Conservation (phyloP, 2,329 filamentous ascomycete genomes). For the Epichloe festucae region DNA sequence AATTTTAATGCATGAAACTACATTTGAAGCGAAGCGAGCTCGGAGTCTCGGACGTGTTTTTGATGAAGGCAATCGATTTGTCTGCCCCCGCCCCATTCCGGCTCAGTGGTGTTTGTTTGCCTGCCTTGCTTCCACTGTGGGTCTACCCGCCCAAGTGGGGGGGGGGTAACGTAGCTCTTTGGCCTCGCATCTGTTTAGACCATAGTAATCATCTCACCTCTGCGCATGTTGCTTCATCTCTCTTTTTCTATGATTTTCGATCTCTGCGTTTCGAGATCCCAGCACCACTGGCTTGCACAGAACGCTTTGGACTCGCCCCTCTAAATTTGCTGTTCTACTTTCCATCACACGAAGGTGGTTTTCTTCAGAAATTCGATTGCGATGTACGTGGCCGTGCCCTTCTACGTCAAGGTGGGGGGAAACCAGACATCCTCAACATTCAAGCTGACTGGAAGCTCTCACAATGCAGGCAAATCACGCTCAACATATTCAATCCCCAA, state of each 20-base stretch:
- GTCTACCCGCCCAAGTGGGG: background rate
- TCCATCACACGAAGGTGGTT: background rate
- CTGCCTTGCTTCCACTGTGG: background rate
- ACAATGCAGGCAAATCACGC: conserved; percentile 62
- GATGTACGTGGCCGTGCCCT: background rate
- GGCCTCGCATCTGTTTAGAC: too few relatives aligned
- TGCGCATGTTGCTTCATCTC: background rate
- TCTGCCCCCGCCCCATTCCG: background rate
- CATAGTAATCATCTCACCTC: background rate
- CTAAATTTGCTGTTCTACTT: background rate
- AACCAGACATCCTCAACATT: background rate
- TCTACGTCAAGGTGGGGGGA: background rate
- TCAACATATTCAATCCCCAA: conserved; percentile 68
- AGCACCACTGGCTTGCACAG: background rate
- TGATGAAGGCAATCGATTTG: background rate
- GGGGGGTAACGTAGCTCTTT: too few relatives aligned
- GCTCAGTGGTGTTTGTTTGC: background rate
- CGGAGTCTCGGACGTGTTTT: background rate
- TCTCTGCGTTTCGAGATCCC: background rate
- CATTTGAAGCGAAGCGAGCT: background rate
- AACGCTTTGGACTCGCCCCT: background rate
- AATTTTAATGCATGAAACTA: too few relatives aligned
- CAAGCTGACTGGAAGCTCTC: conserved; percentile 3
- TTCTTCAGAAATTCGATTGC: background rate
- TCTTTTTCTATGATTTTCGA: background rate